Evolutionary conservation across 257 asterid genomes (phyloP), one percentile per base, ranked within the genome.

Genomic region (Solanum sejunctum): DNA sequence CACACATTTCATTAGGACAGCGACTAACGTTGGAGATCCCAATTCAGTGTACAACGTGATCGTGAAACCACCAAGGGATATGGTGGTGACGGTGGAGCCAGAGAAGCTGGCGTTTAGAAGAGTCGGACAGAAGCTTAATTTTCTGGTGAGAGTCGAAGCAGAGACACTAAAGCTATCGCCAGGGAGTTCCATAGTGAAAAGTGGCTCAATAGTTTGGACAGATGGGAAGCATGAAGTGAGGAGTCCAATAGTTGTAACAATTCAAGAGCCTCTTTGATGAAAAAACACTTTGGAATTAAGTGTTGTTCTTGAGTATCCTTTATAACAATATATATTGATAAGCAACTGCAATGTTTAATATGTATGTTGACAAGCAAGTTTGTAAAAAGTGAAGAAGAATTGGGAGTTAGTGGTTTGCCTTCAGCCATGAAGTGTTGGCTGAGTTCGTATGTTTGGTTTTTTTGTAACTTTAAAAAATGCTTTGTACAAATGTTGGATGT

Each of bases 161-260:
- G 91, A 86, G 86, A 92, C 90, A 20, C 45, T 90, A 93, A 90
- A 92, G 86, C 90, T 95, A 1, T 85, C 95, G 0, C 90, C 93
- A 7, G 99, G 98, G 57, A 92, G 92, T 83, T 93, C 96, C 12
- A 89, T 88, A 0, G 87, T 92, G 90, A 90, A 81, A 88, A 95
- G 94, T 80, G 99, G 99, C 4, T 89, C 98, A 1, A 85, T 95
- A 56, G 91, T 86, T 0, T 95, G 99, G 99, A 91, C 93, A 1
- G 99, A 95, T 83, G 99, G 94, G 84, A 93, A 95, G 84, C 98
- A 91, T 84, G 5, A 71, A 1, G 97, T 94, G 17, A 90, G 84
- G 0, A 94, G 98, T 83, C 93, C 98, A 45, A 41, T 95, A 79
- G 94, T 94, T n/a, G 92, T 93, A 83, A 94, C 98, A 21, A 28